These are phyloP conservation scores for Eucalyptus virginea DNA, from an alignment of 345 rosid genomes.

Conservation along the genomic window DNA sequence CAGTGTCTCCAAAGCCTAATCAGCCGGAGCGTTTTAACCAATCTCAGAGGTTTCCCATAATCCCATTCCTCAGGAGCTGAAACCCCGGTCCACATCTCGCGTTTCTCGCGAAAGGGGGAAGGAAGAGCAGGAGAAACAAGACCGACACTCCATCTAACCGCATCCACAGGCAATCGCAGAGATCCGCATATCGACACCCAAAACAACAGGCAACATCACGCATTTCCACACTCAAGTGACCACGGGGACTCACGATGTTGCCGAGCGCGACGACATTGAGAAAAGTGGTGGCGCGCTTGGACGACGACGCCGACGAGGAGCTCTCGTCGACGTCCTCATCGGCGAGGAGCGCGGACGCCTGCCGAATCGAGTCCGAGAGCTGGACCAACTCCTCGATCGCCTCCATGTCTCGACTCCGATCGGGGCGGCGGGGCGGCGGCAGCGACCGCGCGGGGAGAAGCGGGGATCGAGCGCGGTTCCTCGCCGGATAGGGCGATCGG, in stretches of 20 bases:
- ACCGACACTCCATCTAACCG: neutral
- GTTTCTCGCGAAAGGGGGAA: neutral
- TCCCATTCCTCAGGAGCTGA: neutral
- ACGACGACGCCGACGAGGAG: constrained; percentile 27
- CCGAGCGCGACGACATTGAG: constrained; percentile 90
- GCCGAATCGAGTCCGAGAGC: constrained; percentile 80
- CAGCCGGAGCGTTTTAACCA: neutral
- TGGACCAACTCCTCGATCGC: constrained; percentile 82
- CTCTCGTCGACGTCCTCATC: constrained; percentile 88
- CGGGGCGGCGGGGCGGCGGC: neutral
- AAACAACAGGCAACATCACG: neutral
- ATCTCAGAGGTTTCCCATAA: neutral
- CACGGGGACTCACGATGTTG: constrained; percentile 60
- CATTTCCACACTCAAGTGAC: neutral
- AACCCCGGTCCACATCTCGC: neutral
- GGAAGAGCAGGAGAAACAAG: neutral
- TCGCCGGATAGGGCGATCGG: neutral
- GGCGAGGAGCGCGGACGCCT: constrained; percentile 68
- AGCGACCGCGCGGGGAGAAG: neutral
- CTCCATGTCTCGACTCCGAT: constrained; percentile 30
- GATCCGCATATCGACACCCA: constrained; percentile 4
- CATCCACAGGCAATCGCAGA: neutral
- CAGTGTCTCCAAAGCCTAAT: neutral
- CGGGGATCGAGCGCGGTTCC: neutral
- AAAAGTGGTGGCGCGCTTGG: constrained; percentile 52